These are phyloP conservation scores for Moringa oleifera DNA, from an alignment of 345 rosid genomes.

Conservation along the genomic window DNA sequence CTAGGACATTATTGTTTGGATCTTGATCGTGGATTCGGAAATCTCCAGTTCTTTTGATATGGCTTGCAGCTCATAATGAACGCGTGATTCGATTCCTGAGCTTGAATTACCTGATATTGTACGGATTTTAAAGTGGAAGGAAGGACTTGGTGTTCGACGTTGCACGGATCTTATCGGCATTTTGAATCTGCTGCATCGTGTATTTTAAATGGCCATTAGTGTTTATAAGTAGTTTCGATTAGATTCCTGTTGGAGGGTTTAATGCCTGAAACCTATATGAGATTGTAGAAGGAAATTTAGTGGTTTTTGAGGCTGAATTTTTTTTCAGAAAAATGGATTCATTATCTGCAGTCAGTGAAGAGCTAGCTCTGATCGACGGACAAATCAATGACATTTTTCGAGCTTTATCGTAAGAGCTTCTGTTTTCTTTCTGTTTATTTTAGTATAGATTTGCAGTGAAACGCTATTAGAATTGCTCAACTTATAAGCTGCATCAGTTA, in stretches of 20 bases:
- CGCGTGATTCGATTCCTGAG: neutral
- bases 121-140: neutral
- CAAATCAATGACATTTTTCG: slow-evolving; percentile 85
- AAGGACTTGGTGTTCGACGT: neutral
- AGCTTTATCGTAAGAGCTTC: slow-evolving; percentile 64
- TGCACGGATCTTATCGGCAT: slow-evolving; percentile 10
- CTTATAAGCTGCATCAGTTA: neutral
- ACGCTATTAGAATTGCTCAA: neutral
- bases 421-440: neutral
- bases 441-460: neutral
- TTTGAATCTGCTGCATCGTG: neutral
- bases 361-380: slow-evolving; percentile 82
- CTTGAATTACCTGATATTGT: too few relatives aligned
- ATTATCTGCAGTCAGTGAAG: slow-evolving; percentile 63
- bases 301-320: neutral
- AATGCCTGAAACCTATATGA: neutral
- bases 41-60: neutral
- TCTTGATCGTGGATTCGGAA: neutral
- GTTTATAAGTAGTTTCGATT: neutral
- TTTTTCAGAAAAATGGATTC: slow-evolving; percentile 42
- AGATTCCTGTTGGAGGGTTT: neutral
- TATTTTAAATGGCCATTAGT: neutral
- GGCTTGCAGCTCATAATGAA: neutral
- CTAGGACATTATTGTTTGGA: neutral
- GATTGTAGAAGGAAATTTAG: neutral